These are phyloP conservation scores for Fusarium xylarioides DNA, from an alignment of 2,329 filamentous ascomycete species.

Conservation along the genomic window DNA sequence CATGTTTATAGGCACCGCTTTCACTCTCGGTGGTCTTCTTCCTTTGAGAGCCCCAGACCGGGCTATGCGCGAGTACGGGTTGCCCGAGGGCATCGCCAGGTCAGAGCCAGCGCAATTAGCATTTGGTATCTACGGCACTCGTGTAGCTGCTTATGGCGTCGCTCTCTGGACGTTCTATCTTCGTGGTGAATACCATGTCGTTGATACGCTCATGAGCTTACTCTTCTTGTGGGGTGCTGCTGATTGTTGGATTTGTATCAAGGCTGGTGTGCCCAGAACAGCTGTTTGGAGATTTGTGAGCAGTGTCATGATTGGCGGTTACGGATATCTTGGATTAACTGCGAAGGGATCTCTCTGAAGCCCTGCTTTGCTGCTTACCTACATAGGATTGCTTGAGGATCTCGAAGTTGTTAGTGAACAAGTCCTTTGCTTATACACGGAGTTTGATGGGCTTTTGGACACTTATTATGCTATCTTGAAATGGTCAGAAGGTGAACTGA, in stretches of 20 bases:
- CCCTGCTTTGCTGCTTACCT: background rate
- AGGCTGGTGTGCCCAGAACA: conserved; percentile 27
- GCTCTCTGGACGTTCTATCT: conserved; percentile 39
- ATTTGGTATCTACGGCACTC: conserved; percentile 42
- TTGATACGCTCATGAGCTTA: conserved; percentile 38
- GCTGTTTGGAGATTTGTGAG: conserved; percentile 24
- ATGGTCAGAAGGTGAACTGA: no score
- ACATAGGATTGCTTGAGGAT: background rate
- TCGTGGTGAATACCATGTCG: conserved; percentile 17
- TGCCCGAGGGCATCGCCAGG: conserved; percentile 44
- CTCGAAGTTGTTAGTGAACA: background rate
- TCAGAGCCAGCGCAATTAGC: conserved; percentile 44
- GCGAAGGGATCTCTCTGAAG: conserved; percentile 11
- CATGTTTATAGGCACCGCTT: conserved; percentile 43
- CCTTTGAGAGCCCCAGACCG: conserved; percentile 45
- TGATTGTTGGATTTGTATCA: conserved; percentile 39
- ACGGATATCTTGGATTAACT: conserved; percentile 33
- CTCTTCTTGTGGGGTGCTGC: conserved; percentile 27
- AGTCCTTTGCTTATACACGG: no score
- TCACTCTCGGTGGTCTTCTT: conserved; percentile 46
- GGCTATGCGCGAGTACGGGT: conserved; percentile 47
- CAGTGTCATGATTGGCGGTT: conserved; percentile 21
- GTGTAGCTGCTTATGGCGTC: conserved; percentile 32
- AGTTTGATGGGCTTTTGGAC: no score
- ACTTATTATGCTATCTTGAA: no score